These are phyloP conservation scores for Chlorella sp. DNA, from an alignment of 139 green algal genomes.

Conservation along the genomic window DNA sequence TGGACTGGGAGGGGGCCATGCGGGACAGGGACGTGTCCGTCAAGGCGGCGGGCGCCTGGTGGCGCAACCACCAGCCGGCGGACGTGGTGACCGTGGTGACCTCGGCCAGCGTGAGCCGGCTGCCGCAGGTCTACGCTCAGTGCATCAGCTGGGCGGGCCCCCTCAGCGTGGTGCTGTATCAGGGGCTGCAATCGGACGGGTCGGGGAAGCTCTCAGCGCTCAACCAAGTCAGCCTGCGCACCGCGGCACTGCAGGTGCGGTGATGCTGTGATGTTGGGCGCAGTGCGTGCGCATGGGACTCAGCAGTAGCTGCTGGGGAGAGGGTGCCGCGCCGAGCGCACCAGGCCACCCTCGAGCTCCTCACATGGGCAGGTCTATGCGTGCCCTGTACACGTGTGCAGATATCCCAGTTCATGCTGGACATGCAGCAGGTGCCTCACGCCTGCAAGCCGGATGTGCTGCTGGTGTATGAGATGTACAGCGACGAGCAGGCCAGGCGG, in stretches of 20 bases:
- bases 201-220: too few relatives aligned
- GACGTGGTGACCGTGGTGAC: slow-evolving; percentile 4
- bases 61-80: background rate
- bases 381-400: too few relatives aligned
- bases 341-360: too few relatives aligned
- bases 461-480: slow-evolving; percentile 11
- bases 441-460: slow-evolving; percentile 18
- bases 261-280: too few relatives aligned
- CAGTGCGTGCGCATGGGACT: too few relatives aligned
- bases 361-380: too few relatives aligned
- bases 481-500: background rate
- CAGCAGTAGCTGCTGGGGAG: too few relatives aligned
- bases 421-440: slow-evolving; percentile 2
- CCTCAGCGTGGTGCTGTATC: slow-evolving; percentile 10
- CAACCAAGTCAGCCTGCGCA: background rate
- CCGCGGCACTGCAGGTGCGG: background rate
- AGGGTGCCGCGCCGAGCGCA: too few relatives aligned
- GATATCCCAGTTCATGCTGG: slow-evolving; percentile 1
- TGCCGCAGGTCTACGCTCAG: slow-evolving; percentile 11
- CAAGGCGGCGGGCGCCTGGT: background rate
- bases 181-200: background rate
- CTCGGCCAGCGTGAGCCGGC: background rate
- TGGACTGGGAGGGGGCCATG: background rate
- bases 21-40: background rate
- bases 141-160: slow-evolving; percentile 9